Base-by-base conservation (phyloP, 208 protist species). In the Tetramitus jugosus region DNA sequence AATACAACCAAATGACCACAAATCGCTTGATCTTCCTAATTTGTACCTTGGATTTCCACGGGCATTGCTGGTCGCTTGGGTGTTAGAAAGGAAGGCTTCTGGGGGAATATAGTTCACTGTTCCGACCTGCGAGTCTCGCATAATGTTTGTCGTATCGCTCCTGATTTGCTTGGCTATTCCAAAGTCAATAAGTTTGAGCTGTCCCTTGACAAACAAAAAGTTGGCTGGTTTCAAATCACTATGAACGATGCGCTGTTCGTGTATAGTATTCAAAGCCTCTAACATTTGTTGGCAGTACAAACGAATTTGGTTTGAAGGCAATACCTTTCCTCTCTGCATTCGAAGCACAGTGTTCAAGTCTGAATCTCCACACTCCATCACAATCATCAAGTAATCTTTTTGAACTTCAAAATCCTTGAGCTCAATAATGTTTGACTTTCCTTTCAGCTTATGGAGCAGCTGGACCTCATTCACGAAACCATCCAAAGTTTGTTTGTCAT, bases 151-250 rank as follows among this genome's bases (percentile, higher is more conserved):
- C 0, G 85, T 89, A 33, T 90, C 87, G 20, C 79, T 72, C 43
- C 87, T 62, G 6, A 93, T 88, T 4, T 68, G 60, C 56, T 91
- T 87, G 0, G 91, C 91, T 76, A 94, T 94, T 45, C 91, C 91
- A 88, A 94, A 94, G 81, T 94, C 91, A 62, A 94, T 94, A 26
- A 94, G 74, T 82, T 94, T 94, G 1, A 94, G 80, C 45, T 40
- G 40, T 8, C 88, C 91, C 40, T 88, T 61, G 6, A 94, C 86
- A 0, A 86, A 79, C 0, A 94, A 78, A 76, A 94, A 94, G 81
- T 94, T 94, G 13, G 90, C 87, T 3, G 91, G 91, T 80, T 94
- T 94, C 14, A 94, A 78, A 80, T 94, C 91, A 10, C 76, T 46
- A 74, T 94, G 91, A 17, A 94, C 84, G 6, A 94, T 93, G 3